Percentiles rank a stretch among this genome's conserved stretches.
Conservation (phyloP, 2,329 filamentous ascomycete species). For the Ascochyta lentis region DNA sequence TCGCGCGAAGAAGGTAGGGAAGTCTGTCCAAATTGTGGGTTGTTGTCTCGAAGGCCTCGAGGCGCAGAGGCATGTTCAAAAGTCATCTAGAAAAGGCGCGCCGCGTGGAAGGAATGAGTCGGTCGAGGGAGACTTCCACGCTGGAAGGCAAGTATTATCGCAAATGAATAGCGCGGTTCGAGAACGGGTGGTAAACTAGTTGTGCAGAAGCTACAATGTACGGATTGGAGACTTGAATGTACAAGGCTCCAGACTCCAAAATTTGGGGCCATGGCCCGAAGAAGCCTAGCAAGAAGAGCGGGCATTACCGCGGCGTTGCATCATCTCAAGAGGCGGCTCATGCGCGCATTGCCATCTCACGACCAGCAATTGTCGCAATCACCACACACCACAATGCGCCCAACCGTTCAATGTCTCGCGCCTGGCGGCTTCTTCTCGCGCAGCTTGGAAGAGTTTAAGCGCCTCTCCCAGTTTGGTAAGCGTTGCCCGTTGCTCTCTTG, state of each 20-base stretch:
- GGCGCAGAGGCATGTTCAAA: constrained; percentile 41
- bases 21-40: constrained; percentile 35
- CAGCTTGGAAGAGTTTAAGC: constrained; percentile 65
- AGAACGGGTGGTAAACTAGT: neutral
- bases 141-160: too few species aligned
- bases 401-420: constrained; percentile 44
- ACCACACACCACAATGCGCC: constrained; percentile 41
- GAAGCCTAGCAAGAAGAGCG: neutral
- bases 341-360: constrained; percentile 4
- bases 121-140: constrained; percentile 5
- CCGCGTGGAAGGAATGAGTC: constrained; percentile 6
- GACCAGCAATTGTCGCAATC: constrained; percentile 6
- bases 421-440: constrained; percentile 64
- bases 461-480: constrained; percentile 62
- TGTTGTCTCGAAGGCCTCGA: constrained; percentile 38
- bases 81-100: constrained; percentile 41
- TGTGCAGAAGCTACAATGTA: neutral
- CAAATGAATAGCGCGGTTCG: neutral
- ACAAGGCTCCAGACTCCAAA: constrained; percentile 3
- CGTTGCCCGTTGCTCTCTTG: constrained; percentile 26
- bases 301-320: neutral
- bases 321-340: neutral
- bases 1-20: constrained; percentile 63
- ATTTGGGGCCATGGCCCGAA: neutral
- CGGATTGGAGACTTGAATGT: neutral